phyloP scores from a whole-genome alignment of 2,329 filamentous ascomycete species.

The Exophiala oligosperma region DNA sequence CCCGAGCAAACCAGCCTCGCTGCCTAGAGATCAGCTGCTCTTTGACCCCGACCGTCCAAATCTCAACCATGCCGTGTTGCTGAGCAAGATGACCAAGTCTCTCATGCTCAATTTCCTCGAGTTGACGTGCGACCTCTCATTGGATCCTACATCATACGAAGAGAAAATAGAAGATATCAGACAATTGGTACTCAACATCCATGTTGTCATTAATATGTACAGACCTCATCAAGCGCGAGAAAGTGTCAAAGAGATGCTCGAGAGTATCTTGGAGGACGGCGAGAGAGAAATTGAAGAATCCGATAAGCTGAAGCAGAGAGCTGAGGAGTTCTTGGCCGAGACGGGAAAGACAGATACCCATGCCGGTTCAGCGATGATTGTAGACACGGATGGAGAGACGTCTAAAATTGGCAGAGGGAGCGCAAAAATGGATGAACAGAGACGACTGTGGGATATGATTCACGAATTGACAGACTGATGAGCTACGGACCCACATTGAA shows the following conservation, averaged over 20 bases:
- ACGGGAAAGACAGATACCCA: slow-evolving; percentile 18
- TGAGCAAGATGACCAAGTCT: slow-evolving; percentile 79
- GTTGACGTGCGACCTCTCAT: slow-evolving; percentile 68
- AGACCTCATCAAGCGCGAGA: slow-evolving; percentile 89
- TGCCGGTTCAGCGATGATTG: slow-evolving; percentile 12
- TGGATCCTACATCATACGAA: slow-evolving; percentile 52
- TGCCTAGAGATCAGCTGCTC: slow-evolving; percentile 55
- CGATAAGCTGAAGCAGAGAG: slow-evolving; percentile 67
- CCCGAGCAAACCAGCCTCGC: slow-evolving; percentile 37
- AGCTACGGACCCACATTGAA: neutral
- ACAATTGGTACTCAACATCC: slow-evolving; percentile 84
- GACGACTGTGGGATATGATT: slow-evolving; percentile 41
- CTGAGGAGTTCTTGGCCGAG: slow-evolving; percentile 49
- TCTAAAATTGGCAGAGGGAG: slow-evolving; percentile 22
- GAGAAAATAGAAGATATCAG: slow-evolving; percentile 76
- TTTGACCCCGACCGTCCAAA: slow-evolving; percentile 56
- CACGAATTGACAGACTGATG: slow-evolving; percentile 33
- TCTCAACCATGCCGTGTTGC: slow-evolving; percentile 54
- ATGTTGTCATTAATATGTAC: slow-evolving; percentile 92
- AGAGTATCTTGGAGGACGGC: slow-evolving; percentile 73
- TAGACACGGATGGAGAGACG: neutral
- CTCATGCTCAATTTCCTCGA: slow-evolving; percentile 87
- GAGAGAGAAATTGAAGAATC: slow-evolving; percentile 77
- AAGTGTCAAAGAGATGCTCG: slow-evolving; percentile 82
- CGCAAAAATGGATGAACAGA: slow-evolving; percentile 34